These are phyloP conservation scores for Mollisia scopiformis DNA, from an alignment of 2,329 filamentous ascomycete genomes.

Conservation along the genomic window DNA sequence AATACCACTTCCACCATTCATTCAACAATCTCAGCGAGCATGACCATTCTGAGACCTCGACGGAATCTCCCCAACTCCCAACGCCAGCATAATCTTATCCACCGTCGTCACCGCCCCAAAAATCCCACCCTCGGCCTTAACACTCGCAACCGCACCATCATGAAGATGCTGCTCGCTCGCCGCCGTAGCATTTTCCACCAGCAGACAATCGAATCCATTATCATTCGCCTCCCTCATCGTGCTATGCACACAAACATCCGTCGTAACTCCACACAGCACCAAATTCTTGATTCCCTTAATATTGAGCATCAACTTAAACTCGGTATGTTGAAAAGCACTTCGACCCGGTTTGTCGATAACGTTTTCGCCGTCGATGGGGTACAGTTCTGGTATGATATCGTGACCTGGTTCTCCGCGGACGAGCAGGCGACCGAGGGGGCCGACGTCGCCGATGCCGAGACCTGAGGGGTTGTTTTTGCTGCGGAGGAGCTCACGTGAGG, in stretches of 20 bases:
- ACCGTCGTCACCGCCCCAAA: slow-evolving; percentile 38
- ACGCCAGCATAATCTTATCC: slow-evolving; percentile 22
- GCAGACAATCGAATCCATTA: slow-evolving; percentile 37
- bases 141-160: slow-evolving; percentile 34
- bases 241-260: slow-evolving; percentile 40
- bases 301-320: slow-evolving; percentile 37
- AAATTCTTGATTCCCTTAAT: slow-evolving; percentile 38
- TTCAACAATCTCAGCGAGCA: not conserved
- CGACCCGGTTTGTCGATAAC: slow-evolving; percentile 40
- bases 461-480: slow-evolving; percentile 53
- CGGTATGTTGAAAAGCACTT: slow-evolving; percentile 43
- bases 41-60: not conserved
- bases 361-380: slow-evolving; percentile 32
- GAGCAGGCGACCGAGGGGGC: slow-evolving; percentile 60
- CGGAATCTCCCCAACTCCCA: not conserved
- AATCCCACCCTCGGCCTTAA: slow-evolving; percentile 39
- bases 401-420: slow-evolving; percentile 61
- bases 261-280: slow-evolving; percentile 39
- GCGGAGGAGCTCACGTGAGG: slow-evolving; percentile 54
- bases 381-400: slow-evolving; percentile 52
- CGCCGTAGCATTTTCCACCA: slow-evolving; percentile 36
- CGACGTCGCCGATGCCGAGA: slow-evolving; percentile 52
- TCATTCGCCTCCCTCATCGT: slow-evolving; percentile 42
- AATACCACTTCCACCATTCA: not conserved
- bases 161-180: slow-evolving; percentile 34